Evolutionary conservation across 176 grass and related monocot species (phyloP), one percentile per base, ranked within the genome.

Genomic region (Oryza coarctata): DNA sequence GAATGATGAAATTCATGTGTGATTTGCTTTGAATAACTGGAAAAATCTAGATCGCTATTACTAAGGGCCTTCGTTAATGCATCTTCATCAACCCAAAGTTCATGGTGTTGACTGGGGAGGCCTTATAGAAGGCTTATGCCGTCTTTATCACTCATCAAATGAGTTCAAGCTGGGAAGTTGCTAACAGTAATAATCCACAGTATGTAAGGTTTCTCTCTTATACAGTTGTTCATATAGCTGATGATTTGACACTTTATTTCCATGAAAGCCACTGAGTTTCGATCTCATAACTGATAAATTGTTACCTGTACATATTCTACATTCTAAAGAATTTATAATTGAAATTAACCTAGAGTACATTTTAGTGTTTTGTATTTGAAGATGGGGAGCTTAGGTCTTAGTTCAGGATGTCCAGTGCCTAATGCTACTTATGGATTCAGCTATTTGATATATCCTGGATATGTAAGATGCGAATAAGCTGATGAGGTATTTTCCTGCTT

Each of bases 361-460:
- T 57, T 2, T 36, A n/a, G 7, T 26, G 1, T 14, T 22, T 44
- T 74, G 12, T 74, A 45, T 39, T 31, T 70, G 22, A 80, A 80
- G n/a, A n/a, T 62, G 12, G 34, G 1, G 22, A 66, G 15, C 31
- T 55, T 8, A 60, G 20, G 5, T 35, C 4, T 27, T 57, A 13
- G 14, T 57, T 57, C 7, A 12, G 15, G 38, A 39, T 36, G 2
- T 31, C 25, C 9, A 9, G 0, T 58, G 63, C 29, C 12, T 55
- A 40, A 55, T 1, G 5, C 4, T 10, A 1, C 9, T 20, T 64
- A 12, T 28, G 5, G 47, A n/a, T 44, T 35, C 11, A 25, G 26
- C 17, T 22, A 45, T 63, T 69, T 85, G 26, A 26, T 26, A 85
- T 85, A 41, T 26, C 12, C 27, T 31, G 74, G 43, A 10, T 49